Evolutionary conservation across 2,329 filamentous ascomycete genomes (phyloP).

Genomic region (Nigrospora sphaerica): DNA sequence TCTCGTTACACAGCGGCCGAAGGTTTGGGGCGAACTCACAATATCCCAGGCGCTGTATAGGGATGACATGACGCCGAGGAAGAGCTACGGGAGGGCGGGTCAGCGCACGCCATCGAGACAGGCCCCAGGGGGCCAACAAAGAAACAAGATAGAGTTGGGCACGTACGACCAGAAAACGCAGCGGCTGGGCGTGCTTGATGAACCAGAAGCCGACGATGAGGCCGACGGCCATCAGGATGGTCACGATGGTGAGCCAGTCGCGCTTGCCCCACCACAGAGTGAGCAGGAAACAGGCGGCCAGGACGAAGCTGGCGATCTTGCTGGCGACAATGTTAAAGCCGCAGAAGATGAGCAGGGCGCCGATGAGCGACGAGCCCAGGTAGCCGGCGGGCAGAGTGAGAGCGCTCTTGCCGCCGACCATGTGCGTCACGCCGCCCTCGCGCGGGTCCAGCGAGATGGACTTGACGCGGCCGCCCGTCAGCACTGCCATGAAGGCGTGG

Average conservation of each 20-base stretch:
- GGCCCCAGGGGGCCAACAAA: not conserved
- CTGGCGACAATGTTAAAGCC: constrained; percentile 76
- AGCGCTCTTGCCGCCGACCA: constrained; percentile 63
- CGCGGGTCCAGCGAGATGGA: constrained; percentile 68
- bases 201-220: constrained; percentile 72
- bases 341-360: constrained; percentile 70
- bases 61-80: constrained; percentile 76
- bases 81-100: constrained; percentile 39
- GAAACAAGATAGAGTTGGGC: no score
- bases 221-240: constrained; percentile 62
- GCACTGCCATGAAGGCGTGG: constrained; percentile 65
- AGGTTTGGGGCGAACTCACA: constrained; percentile 25
- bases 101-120: not conserved
- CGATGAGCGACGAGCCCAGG: constrained; percentile 69
- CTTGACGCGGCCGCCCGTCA: constrained; percentile 67
- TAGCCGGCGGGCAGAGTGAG: constrained; percentile 74
- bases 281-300: constrained; percentile 69
- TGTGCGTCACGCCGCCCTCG: constrained; percentile 73
- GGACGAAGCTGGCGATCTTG: constrained; percentile 68
- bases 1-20: not conserved
- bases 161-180: constrained; percentile 60
- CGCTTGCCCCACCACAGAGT: constrained; percentile 75
- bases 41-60: constrained; percentile 83
- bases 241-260: constrained; percentile 71
- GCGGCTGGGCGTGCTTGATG: constrained; percentile 65